These are phyloP conservation scores for Golubevia pallescens DNA, from an alignment of 1,284 basidiomycete genomes.

Conservation along the genomic window DNA sequence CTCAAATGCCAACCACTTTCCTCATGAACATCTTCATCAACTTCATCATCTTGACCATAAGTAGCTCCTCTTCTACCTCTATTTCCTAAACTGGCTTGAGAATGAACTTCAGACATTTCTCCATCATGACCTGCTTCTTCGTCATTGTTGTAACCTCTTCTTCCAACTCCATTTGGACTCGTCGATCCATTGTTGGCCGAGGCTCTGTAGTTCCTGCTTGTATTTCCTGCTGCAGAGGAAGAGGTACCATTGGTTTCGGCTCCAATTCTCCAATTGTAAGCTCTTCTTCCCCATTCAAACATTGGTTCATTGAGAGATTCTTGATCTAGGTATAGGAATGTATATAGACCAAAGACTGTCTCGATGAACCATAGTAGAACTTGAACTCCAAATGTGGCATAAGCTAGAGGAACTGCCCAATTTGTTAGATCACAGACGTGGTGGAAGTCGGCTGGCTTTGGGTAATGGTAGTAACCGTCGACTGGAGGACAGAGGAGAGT, in stretches of 20 bases:
- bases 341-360: constrained; percentile 46
- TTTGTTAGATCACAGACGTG: constrained; percentile 64
- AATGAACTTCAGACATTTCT: background rate
- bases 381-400: constrained; percentile 64
- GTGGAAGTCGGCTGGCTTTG: constrained; percentile 60
- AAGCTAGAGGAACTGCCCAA: constrained; percentile 58
- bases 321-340: constrained; percentile 64
- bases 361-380: constrained; percentile 51
- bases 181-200: background rate
- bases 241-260: background rate
- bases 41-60: constrained; percentile 25
- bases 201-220: background rate
- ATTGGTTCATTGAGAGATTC: constrained; percentile 68
- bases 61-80: constrained; percentile 36
- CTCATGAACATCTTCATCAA: constrained; percentile 14
- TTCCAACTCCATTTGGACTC: background rate
- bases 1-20: constrained; percentile 36
- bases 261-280: constrained; percentile 35
- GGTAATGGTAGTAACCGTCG: constrained; percentile 65
- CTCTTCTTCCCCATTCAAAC: constrained; percentile 57
- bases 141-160: background rate
- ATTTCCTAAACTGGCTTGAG: constrained; percentile 17
- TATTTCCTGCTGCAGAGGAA: background rate
- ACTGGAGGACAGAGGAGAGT: constrained; percentile 7
- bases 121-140: background rate